These are phyloP conservation scores for Pharnaceum exiguum DNA, from an alignment of 148 eudicot species.

Conservation along the genomic window DNA sequence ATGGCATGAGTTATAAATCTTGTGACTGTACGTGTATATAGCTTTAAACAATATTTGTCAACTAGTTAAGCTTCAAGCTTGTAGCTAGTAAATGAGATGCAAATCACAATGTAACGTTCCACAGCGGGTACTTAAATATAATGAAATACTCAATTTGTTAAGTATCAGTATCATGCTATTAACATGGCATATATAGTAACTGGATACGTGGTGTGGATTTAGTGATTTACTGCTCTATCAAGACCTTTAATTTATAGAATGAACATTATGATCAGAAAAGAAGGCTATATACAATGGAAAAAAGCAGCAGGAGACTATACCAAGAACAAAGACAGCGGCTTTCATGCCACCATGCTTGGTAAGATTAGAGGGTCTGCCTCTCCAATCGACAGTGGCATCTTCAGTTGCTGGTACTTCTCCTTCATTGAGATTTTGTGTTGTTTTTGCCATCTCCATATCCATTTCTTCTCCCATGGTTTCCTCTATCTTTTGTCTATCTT, in stretches of 20 bases:
- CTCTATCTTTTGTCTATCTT: not conserved
- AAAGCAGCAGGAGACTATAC: constrained; percentile 24
- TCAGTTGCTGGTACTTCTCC: constrained; percentile 1
- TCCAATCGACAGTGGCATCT: constrained; percentile 59
- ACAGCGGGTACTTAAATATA: too few relatives aligned
- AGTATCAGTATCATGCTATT: too few relatives aligned
- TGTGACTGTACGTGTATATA: too few relatives aligned
- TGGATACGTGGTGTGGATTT: too few relatives aligned
- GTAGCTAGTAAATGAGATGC: too few relatives aligned
- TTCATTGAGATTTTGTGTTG: not conserved
- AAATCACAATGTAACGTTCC: too few relatives aligned
- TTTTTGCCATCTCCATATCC: constrained; percentile 37
- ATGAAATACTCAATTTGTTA: too few relatives aligned
- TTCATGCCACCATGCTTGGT: constrained; percentile 72
- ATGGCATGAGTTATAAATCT: too few relatives aligned
- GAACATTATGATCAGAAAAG: not conserved
- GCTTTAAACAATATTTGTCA: too few relatives aligned
- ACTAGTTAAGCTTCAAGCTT: too few relatives aligned
- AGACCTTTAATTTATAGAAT: not conserved
- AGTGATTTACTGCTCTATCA: too few relatives aligned
- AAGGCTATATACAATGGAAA: not conserved
- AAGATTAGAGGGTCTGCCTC: constrained; percentile 73
- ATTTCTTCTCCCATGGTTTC: not conserved
- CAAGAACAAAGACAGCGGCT: constrained; percentile 89
- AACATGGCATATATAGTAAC: too few relatives aligned